Evolutionary conservation across 345 rosid genomes (phyloP).

Genomic region (Triadica sebifera): DNA sequence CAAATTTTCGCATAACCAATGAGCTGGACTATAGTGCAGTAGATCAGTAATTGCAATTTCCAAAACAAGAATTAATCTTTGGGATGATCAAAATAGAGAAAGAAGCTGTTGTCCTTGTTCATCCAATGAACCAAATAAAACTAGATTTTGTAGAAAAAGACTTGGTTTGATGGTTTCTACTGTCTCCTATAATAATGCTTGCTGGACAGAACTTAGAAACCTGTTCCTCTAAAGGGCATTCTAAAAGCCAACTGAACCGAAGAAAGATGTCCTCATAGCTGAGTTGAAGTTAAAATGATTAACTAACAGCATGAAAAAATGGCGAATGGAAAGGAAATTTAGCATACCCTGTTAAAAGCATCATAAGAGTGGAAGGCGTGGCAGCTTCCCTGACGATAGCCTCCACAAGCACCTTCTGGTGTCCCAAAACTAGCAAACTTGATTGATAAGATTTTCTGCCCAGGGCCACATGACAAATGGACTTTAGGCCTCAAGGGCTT

Average conservation of each 20-base stretch:
- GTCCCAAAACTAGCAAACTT: conserved; percentile 98
- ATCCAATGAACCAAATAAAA: too few relatives aligned
- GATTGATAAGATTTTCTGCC: conserved; percentile 72
- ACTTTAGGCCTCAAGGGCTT: conserved; percentile 88
- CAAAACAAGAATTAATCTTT: too few relatives aligned
- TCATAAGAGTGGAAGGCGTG: conserved; percentile 92
- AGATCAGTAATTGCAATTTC: not conserved
- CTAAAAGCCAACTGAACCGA: not conserved
- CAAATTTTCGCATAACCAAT: not conserved
- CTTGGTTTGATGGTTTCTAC: too few relatives aligned
- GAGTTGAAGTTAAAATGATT: not conserved
- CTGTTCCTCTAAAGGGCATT: not conserved
- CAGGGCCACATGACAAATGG: conserved; percentile 73
- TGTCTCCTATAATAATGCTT: not conserved
- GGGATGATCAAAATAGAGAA: too few relatives aligned
- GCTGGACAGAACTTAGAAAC: not conserved
- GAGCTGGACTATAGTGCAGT: not conserved
- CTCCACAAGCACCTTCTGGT: conserved; percentile 88
- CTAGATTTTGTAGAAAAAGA: too few relatives aligned
- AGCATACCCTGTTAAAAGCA: conserved; percentile 80
- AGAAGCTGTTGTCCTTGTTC: too few relatives aligned
- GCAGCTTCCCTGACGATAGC: conserved; percentile 76
- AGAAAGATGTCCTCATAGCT: not conserved
- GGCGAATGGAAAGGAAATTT: conserved; percentile 4
- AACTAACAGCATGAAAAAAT: not conserved